phyloP scores from a whole-genome alignment of 2,329 filamentous ascomycete species.

The Scortechinia acanthostroma region DNA sequence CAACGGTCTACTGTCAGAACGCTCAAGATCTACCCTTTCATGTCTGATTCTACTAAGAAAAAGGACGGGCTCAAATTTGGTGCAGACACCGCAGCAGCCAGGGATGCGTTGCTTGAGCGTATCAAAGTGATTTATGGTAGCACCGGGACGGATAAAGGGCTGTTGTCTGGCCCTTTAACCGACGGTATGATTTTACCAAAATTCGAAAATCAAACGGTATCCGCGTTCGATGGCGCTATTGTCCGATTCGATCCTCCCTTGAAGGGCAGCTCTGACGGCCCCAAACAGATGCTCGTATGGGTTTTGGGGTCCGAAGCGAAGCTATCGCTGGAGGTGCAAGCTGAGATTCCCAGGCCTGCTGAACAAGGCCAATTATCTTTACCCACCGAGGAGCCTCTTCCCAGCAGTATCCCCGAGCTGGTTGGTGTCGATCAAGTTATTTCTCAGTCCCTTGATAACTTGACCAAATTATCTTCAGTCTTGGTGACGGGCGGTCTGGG shows the following conservation, averaged over 20 bases:
- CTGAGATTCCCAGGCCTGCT: constrained; percentile 60
- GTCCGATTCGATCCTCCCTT: constrained; percentile 65
- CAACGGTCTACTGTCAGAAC: constrained; percentile 54
- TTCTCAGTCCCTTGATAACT: constrained; percentile 64
- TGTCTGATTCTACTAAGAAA: constrained; percentile 41
- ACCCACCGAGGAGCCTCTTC: constrained; percentile 44
- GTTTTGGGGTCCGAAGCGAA: constrained; percentile 71
- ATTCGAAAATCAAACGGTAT: constrained; percentile 41
- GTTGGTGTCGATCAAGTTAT: constrained; percentile 81
- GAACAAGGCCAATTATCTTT: constrained; percentile 35
- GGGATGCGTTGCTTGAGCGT: constrained; percentile 68
- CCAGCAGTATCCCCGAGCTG: constrained; percentile 46
- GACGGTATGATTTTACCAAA: constrained; percentile 74
- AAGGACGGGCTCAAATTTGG: constrained; percentile 74
- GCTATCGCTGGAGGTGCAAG: constrained; percentile 68
- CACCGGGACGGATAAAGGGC: constrained; percentile 40
- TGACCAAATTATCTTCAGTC: constrained; percentile 82
- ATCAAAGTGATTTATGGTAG: constrained; percentile 67
- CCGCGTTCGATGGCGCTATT: constrained; percentile 77
- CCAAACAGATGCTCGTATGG: constrained; percentile 55
- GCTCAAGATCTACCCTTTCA: constrained; percentile 78
- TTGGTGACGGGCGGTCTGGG: constrained; percentile 83
- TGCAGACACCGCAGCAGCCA: constrained; percentile 76
- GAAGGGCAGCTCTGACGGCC: constrained; percentile 22
- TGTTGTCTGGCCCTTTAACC: constrained; percentile 79